A percentile compares a stretch with the other conserved stretches of the same genome.
Conservation (phyloP, 2,329 filamentous ascomycete genomes). For the Scorias spongiosa region DNA sequence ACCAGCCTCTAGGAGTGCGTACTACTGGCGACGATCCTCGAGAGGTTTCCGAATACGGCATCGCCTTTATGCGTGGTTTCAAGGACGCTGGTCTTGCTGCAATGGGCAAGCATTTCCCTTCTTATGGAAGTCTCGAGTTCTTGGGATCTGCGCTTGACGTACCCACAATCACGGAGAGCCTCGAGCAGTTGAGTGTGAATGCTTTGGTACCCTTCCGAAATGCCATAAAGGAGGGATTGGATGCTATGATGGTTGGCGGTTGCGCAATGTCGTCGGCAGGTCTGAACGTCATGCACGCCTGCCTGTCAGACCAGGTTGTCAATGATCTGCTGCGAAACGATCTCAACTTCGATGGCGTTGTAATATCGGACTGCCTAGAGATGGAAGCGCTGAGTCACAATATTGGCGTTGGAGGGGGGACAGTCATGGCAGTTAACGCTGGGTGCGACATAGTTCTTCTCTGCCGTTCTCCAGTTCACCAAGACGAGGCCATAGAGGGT, state of each 20-base stretch:
- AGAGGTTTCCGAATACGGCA: constrained; percentile 83
- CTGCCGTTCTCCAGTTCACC: constrained; percentile 73
- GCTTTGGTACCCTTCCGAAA: constrained; percentile 85
- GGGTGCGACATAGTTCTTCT: constrained; percentile 85
- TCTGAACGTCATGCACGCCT: constrained; percentile 91
- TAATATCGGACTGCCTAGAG: constrained; percentile 87
- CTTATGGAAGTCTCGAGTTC: constrained; percentile 89
- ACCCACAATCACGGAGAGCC: constrained; percentile 84
- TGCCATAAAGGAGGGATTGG: constrained; percentile 70
- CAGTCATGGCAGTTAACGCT: constrained; percentile 93
- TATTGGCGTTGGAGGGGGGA: constrained; percentile 91
- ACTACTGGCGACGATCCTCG: constrained; percentile 87
- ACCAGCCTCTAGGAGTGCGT: constrained; percentile 78
- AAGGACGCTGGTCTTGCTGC: constrained; percentile 79
- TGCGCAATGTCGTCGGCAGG: constrained; percentile 84
- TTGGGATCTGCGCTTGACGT: constrained; percentile 82
- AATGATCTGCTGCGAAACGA: constrained; percentile 80
- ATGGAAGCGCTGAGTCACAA: constrained; percentile 95
- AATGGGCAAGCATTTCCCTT: constrained; percentile 92
- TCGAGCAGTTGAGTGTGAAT: constrained; percentile 84
- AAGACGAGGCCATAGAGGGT: constrained; percentile 82
- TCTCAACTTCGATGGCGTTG: constrained; percentile 77
- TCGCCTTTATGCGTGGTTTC: constrained; percentile 82
- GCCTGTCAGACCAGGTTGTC: constrained; percentile 81
- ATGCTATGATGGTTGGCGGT: constrained; percentile 91